Evolutionary conservation across 148 eudicot genomes (phyloP).

Genomic region (Rhododendron henanense): DNA sequence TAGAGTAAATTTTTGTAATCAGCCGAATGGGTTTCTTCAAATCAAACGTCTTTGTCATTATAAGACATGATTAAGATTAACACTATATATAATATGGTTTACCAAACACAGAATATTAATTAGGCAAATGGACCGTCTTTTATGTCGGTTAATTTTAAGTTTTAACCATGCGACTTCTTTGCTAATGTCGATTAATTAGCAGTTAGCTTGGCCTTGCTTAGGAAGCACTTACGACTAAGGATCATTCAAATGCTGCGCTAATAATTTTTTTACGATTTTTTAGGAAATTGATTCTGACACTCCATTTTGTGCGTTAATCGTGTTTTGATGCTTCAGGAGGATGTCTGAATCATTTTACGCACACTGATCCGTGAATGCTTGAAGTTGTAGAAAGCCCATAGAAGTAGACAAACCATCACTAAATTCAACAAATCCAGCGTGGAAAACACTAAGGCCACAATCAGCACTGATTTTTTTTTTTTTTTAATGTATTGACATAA

Average conservation of each 20-base stretch:
- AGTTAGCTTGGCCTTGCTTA: background rate
- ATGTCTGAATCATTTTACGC: background rate
- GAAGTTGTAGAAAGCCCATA: background rate
- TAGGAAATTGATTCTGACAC: too few relatives aligned
- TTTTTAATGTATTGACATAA: background rate
- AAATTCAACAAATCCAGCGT: slow-evolving; percentile 3
- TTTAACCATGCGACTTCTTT: background rate
- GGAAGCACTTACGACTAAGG: background rate
- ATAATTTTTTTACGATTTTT: background rate
- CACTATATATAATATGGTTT: background rate
- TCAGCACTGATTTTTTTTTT: background rate
- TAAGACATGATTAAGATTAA: background rate
- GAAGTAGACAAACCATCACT: background rate
- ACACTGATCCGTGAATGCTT: background rate
- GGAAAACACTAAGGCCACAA: background rate
- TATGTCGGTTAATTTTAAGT: background rate
- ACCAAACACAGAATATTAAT: background rate
- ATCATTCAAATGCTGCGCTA: background rate
- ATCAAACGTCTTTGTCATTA: background rate
- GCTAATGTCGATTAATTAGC: slow-evolving; percentile 6
- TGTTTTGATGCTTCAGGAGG: background rate
- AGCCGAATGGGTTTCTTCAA: background rate
- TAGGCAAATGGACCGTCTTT: background rate
- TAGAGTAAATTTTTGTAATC: background rate
- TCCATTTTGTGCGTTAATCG: too few relatives aligned